phyloP scores from a whole-genome alignment of 495 filamentous ascomycete genomes.

The Penicillium subrubescens region DNA sequence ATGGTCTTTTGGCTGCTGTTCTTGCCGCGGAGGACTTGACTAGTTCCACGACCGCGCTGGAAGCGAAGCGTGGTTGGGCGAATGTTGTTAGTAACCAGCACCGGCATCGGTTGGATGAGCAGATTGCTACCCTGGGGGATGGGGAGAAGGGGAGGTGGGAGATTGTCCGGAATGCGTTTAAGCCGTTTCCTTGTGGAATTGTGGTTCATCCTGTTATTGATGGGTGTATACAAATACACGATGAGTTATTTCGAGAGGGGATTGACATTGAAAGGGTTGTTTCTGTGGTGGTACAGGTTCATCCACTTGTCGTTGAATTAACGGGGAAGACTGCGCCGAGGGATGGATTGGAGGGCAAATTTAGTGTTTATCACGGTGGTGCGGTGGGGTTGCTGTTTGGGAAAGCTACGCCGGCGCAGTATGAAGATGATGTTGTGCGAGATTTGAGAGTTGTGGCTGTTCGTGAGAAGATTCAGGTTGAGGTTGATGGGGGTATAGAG shows the following conservation, averaged over 20 bases:
- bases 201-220: neutral
- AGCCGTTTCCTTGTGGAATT: neutral
- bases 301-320: neutral
- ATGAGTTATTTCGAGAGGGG: neutral
- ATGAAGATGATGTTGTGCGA: too few species aligned
- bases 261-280: neutral
- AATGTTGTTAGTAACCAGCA: neutral
- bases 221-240: neutral
- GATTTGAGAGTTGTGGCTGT: too few species aligned
- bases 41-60: neutral
- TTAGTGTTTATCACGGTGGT: too few species aligned
- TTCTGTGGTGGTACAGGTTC: neutral
- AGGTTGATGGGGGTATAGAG: too few species aligned
- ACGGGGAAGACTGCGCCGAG: neutral
- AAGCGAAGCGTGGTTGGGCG: neutral
- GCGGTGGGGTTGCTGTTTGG: too few species aligned
- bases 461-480: too few species aligned
- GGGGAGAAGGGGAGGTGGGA: neutral
- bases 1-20: neutral
- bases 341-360: neutral
- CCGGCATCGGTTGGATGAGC: neutral
- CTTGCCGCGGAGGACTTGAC: neutral
- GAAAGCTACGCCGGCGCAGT: too few species aligned
- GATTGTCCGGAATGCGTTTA: neutral
- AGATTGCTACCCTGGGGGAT: neutral